Evolutionary conservation across 768 basidiomycete species (phyloP), one percentile per base, ranked within the genome.

Genomic region (Lactarius quietus): DNA sequence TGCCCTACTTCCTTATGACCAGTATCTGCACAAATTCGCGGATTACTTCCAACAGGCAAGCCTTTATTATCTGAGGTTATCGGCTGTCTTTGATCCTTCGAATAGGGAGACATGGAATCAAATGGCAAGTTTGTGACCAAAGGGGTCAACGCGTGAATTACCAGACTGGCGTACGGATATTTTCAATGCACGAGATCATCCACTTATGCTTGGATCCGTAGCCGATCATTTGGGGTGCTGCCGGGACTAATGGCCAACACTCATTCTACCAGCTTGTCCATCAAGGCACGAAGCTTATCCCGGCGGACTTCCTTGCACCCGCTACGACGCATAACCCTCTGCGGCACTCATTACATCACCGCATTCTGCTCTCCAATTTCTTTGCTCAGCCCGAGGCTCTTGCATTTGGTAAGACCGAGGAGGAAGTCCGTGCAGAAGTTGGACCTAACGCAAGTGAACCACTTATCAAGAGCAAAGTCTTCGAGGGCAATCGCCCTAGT

Each of bases 201-300:
- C 33, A 56, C 62, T 70, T 20, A 66, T 63, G 28, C 52, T 31
- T 2, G 33, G 2, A 39, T 51, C 15, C 23, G 15, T 70, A 95
- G 89, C 96, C 97, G 17, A 98, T 99, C 79, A 92, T 98, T 76
- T 99, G 97, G 97, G 97, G 96, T 70, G 95, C 95, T 12, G 89
- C 93, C 0, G 97, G 96, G 51, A 98, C 97, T 43, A 98, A 98
- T 77, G 97, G 96, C 63, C 96, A 98, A 76, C 97, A 99, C 80
- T 98, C 97, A 10, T 98, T 99, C 85, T 99, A 99, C 81, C 96
- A 98, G 78, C 90, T 98, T 68, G 82, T 95, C 26, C 93, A 95
- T 78, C 94, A 95, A 75, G 93, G 93, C 58, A 95, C 93, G 45
- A 96, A 94, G 80, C 75, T 95, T 68, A 89, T 95, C 70, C 94